These are phyloP conservation scores for Spathaspora girioi DNA, from an alignment of 805 yeast genomes.

Conservation along the genomic window DNA sequence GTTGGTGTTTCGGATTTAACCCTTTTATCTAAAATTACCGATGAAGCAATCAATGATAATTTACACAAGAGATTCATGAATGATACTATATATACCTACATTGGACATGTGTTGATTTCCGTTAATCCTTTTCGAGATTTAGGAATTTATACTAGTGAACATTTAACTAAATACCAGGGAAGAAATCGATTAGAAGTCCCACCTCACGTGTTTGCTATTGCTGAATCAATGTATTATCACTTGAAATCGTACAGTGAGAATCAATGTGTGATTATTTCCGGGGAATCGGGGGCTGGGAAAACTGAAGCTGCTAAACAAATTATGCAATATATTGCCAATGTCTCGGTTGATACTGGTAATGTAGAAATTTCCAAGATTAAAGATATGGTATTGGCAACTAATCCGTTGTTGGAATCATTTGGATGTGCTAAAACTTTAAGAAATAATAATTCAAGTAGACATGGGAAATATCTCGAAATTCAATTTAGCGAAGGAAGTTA, in stretches of 20 bases:
- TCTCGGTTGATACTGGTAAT: slow-evolving; percentile 65
- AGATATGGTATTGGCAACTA: slow-evolving; percentile 97
- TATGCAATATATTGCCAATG: slow-evolving; percentile 94
- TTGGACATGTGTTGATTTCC: slow-evolving; percentile 91
- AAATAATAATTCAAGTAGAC: slow-evolving; percentile 86
- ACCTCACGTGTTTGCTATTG: slow-evolving; percentile 97
- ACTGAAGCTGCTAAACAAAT: slow-evolving; percentile 97
- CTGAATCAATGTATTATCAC: slow-evolving; percentile 94
- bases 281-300: slow-evolving; percentile 97
- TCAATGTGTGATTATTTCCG: slow-evolving; percentile 96
- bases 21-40: slow-evolving; percentile 79
- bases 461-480: slow-evolving; percentile 91
- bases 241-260: slow-evolving; percentile 90
- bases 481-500: slow-evolving; percentile 67
- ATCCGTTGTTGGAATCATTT: slow-evolving; percentile 84
- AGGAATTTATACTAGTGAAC: slow-evolving; percentile 87
- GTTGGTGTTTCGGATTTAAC: slow-evolving; percentile 98
- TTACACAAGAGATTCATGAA: slow-evolving; percentile 84
- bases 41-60: slow-evolving; percentile 90
- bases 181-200: slow-evolving; percentile 94
- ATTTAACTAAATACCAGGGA: slow-evolving; percentile 74
- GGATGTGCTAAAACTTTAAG: slow-evolving; percentile 93
- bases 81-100: slow-evolving; percentile 86
- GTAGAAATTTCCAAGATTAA: slow-evolving; percentile 80
- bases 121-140: slow-evolving; percentile 95